These are phyloP conservation scores for Plantago lanceolata DNA, from an alignment of 305 asterid species.

Conservation along the genomic window DNA sequence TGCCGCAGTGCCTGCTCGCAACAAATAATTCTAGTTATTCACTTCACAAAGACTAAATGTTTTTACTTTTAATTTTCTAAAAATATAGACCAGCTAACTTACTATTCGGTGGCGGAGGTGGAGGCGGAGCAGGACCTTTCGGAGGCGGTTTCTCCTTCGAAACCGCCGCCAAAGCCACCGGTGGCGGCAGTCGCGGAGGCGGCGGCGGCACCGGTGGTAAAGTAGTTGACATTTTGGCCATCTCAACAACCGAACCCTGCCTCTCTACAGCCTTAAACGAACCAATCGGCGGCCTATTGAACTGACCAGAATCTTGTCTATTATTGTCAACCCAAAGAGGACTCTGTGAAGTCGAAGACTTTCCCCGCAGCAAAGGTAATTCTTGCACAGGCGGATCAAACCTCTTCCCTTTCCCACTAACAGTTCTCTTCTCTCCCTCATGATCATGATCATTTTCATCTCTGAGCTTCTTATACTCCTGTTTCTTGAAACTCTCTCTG, in stretches of 20 bases:
- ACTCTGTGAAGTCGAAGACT: constrained; percentile 67
- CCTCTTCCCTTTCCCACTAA: constrained; percentile 30
- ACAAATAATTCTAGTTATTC: too few species aligned
- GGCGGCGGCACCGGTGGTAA: constrained; percentile 30
- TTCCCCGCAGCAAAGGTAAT: constrained; percentile 54
- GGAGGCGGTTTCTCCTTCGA: constrained; percentile 22
- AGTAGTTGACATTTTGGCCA: constrained; percentile 21
- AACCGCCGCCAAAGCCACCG: constrained; percentile 8
- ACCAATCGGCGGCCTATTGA: constrained; percentile 22
- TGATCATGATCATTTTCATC: too few species aligned
- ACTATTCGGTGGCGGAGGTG: constrained; percentile 46
- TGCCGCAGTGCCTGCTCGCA: neutral
- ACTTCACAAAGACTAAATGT: too few species aligned
- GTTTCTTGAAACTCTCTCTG: constrained; percentile 41
- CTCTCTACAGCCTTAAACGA: constrained; percentile 31
- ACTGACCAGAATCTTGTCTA: constrained; percentile 7
- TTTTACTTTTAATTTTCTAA: too few species aligned
- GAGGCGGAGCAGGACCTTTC: constrained; percentile 31
- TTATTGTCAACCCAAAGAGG: constrained; percentile 40
- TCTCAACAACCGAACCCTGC: constrained; percentile 29
- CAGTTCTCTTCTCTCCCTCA: constrained; percentile 49
- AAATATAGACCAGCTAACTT: neutral
- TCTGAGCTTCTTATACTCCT: constrained; percentile 36
- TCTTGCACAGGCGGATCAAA: constrained; percentile 41
- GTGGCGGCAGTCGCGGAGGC: constrained; percentile 3